Conservation (phyloP, 768 basidiomycete genomes). For the Trametes cubensis region DNA sequence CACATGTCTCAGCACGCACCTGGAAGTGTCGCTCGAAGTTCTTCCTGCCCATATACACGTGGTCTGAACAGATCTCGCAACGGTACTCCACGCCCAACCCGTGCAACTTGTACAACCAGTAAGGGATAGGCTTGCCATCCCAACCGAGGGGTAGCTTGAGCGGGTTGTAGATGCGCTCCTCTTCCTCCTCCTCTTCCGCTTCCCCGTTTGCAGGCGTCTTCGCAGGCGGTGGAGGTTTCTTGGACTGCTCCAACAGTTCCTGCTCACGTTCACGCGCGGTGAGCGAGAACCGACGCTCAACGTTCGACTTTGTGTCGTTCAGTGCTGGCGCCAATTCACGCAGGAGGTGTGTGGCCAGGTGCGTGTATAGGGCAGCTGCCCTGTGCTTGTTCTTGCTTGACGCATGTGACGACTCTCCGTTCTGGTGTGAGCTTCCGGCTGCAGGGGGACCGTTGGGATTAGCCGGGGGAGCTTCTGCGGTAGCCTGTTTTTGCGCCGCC, state of each 20-base stretch:
- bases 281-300: slow-evolving; percentile 93
- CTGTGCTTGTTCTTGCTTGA: slow-evolving; percentile 53
- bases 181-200: slow-evolving; percentile 86
- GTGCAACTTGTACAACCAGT: slow-evolving; percentile 97
- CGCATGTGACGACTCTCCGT: slow-evolving; percentile 34
- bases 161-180: slow-evolving; percentile 97
- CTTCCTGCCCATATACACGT: slow-evolving; percentile 97
- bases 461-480: slow-evolving; percentile 44
- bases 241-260: slow-evolving; percentile 76
- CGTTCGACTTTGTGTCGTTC: slow-evolving; percentile 92
- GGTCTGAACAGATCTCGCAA: slow-evolving; percentile 97
- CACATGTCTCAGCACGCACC: slow-evolving; percentile 40
- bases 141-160: slow-evolving; percentile 95
- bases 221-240: slow-evolving; percentile 51
- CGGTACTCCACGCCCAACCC: slow-evolving; percentile 97
- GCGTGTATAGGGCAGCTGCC: slow-evolving; percentile 70
- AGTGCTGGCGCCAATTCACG: slow-evolving; percentile 63
- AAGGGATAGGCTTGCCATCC: slow-evolving; percentile 99
- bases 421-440: slow-evolving; percentile 49
- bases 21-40: slow-evolving; percentile 97
- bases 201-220: slow-evolving; percentile 49
- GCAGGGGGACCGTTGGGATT: slow-evolving; percentile 66
- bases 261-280: slow-evolving; percentile 98
- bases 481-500: slow-evolving; percentile 74
- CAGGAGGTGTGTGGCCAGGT: slow-evolving; percentile 71